Evolutionary conservation across 495 filamentous ascomycete genomes (phyloP), one percentile per base, ranked within the genome.

Genomic region (Pyronema omphalodes): DNA sequence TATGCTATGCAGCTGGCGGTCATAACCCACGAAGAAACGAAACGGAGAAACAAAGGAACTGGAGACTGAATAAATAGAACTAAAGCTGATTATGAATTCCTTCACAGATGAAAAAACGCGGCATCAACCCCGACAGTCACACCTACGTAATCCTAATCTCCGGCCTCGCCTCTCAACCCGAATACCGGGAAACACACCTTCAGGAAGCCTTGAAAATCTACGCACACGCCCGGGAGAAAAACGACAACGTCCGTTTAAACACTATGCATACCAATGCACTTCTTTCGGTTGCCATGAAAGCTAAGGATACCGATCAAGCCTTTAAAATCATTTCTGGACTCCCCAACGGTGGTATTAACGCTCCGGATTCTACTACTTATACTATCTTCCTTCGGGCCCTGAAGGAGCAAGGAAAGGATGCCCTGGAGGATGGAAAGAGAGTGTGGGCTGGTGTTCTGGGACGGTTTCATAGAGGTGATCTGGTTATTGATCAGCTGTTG

Each of bases 41-140:
- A 29, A 29, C 23, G 23, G 23, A 29, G 23, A 5, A 29, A 5
- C 23, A 5, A 29, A 29, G 23, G 23, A 29, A 29, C 5, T 5
- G 5, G 5, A 5, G 23, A 29, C 23, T 5, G 23, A 29, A 29
- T 29, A 5, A 29, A 29, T 5, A 29, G 23, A 29, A 29, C 23
- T 5, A 29, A 29, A 29, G 23, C 23, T 29, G 23, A 29, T 5
- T 2, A 29, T 29, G 23, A 29, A 29, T 29, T 5, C 23, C 23
- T 6, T 1, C 44, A 11, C 19, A 47, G 44, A 52, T 52, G 50
- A 52, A 52, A 41, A 52, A 52, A 34, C 50, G 50, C 9, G 36
- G 36, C 7, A 14, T 52, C 7, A 43, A 52, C 34, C 50, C 50
- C 9, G 37, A 52, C 19, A 9, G 11, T 2, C 40, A 40, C 36